Evolutionary conservation across 2,329 filamentous ascomycete genomes (phyloP).

Genomic region (Juglanconis juglandina): DNA sequence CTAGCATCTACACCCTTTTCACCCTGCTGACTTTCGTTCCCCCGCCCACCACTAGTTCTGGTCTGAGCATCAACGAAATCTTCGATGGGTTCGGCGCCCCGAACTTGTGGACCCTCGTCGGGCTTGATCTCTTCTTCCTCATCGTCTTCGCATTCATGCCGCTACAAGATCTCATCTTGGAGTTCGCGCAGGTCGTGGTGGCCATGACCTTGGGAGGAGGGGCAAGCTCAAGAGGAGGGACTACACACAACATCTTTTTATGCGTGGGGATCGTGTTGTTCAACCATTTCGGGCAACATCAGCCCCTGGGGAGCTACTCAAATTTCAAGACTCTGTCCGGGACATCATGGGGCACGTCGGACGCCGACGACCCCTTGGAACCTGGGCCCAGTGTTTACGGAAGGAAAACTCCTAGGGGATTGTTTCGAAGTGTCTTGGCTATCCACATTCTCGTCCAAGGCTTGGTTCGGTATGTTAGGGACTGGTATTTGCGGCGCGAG

Average conservation of each 20-base stretch:
- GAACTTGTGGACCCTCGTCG: constrained; percentile 77
- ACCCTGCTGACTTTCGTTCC: constrained; percentile 90
- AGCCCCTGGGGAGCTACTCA: constrained; percentile 41
- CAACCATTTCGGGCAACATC: constrained; percentile 46
- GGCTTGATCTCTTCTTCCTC: constrained; percentile 79
- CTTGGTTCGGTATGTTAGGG: constrained; percentile 65
- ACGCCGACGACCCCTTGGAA: constrained; percentile 48
- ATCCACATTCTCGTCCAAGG: constrained; percentile 75
- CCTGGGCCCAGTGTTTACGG: constrained; percentile 46
- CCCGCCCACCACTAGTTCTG: constrained; percentile 72
- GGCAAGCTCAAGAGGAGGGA: constrained; percentile 63
- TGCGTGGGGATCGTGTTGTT: constrained; percentile 66
- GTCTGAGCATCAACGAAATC: constrained; percentile 82
- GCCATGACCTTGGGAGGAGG: constrained; percentile 86
- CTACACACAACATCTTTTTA: constrained; percentile 67
- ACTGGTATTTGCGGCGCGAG: constrained; percentile 63
- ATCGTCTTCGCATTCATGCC: constrained; percentile 83
- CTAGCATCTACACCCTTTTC: constrained; percentile 87
- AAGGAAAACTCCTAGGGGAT: constrained; percentile 58
- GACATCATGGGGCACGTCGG: constrained; percentile 34
- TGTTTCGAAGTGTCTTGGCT: constrained; percentile 66
- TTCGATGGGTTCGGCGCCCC: constrained; percentile 86
- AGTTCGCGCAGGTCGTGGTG: constrained; percentile 89
- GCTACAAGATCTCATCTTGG: constrained; percentile 81
- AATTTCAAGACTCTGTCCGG: constrained; percentile 33